Conservation (phyloP, 2,329 filamentous ascomycete species). For the Botrytis sinoallii region DNA sequence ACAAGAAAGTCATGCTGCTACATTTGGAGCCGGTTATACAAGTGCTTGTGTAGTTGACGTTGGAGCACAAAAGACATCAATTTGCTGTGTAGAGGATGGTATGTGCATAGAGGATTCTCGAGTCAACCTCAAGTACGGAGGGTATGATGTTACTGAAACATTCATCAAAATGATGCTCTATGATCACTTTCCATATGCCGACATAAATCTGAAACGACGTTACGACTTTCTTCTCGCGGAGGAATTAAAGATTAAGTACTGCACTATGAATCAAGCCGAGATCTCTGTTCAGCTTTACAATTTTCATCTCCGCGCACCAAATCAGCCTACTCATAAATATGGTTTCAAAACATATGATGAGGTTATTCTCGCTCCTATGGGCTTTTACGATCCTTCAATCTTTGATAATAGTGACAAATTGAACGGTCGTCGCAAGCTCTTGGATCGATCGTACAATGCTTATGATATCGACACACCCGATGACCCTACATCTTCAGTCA, state of each 20-base stretch:
- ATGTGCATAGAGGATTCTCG: constrained; percentile 92
- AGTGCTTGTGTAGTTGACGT: constrained; percentile 94
- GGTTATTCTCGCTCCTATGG: constrained; percentile 89
- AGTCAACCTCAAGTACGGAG: constrained; percentile 91
- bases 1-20: constrained; percentile 91
- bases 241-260: constrained; percentile 90
- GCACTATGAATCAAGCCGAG: constrained; percentile 85
- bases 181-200: constrained; percentile 91
- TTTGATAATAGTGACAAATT: constrained; percentile 84
- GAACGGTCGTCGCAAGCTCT: constrained; percentile 71
- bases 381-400: constrained; percentile 84
- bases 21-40: constrained; percentile 92
- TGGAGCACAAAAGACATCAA: constrained; percentile 94
- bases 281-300: constrained; percentile 85
- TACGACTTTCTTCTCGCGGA: constrained; percentile 94
- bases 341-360: constrained; percentile 97
- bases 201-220: constrained; percentile 85
- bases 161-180: constrained; percentile 98
- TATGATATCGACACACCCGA: constrained; percentile 87
- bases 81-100: constrained; percentile 95
- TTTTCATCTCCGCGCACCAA: constrained; percentile 85
- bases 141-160: constrained; percentile 86
- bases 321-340: constrained; percentile 88
- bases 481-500: constrained; percentile 83
- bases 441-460: constrained; percentile 86